Evolutionary conservation across 225 moss, liverwort and hornwort species (phyloP), one percentile per base, ranked within the genome.

Genomic region (Marchantia paleacea): DNA sequence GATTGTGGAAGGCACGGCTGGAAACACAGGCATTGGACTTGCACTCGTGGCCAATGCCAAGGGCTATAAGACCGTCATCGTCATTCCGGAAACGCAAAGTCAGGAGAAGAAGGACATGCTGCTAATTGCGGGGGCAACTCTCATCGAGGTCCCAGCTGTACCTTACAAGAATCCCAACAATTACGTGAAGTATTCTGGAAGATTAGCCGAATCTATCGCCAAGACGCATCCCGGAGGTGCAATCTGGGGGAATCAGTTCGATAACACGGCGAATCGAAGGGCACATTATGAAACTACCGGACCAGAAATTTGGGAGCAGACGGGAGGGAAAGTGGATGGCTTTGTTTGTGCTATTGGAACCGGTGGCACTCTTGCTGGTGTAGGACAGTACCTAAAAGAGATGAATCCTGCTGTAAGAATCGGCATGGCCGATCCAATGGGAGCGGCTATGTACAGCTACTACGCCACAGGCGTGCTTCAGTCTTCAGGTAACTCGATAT

Each of bases 21-120:
- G 96, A 31, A 97, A 97, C 77, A 97, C 96, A 50, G 96, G 96
- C 55, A 97, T 97, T 58, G 94, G 96, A 53, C 86, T 97, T 82
- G 91, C 96, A 22, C 85, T 97, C 50, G 94, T 94, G 78, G 96
- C 83, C 19, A 97, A 97, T 82, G 90, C 92, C 64, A 93, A 88
- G 88, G 96, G 94, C 28, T 97, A 97, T 83, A 94, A 97, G 78
- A 86, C 94, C 13, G 92, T 97, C 70, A 94, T 97, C 31, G 94
- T 97, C 69, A 94, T 97, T 64, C 96, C 96, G 11, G 84, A 92
- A 57, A 91, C 96, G 51, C 96, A 97, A 64, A 97, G 94, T 82
- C 86, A 94, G 92, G 96, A 97, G 87, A 96, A 96, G 80, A 96
- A 96, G 79, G 96, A 96, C 71, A 96, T 96, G 96, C 90, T 96